A percentile compares a stretch with the other conserved stretches of the same genome.
Evolutionary conservation across 2,329 filamentous ascomycete species (phyloP).

Genomic region (Tympanopsis confertula): DNA sequence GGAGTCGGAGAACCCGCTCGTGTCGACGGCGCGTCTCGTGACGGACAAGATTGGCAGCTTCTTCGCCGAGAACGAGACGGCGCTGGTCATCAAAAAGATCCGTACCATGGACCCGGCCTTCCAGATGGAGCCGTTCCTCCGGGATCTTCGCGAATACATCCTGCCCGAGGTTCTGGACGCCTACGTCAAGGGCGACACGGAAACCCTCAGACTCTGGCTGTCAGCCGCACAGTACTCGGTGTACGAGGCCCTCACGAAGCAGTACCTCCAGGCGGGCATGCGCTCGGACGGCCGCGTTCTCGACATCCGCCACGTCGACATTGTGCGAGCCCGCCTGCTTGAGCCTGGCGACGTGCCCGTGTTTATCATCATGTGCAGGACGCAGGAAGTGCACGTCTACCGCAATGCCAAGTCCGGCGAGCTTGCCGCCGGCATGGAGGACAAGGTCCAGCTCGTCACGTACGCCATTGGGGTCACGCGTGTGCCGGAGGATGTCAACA

Average conservation of each 20-base stretch:
- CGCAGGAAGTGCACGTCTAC: conserved; percentile 96
- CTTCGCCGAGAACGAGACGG: conserved; percentile 97
- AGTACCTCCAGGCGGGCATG: conserved; percentile 85
- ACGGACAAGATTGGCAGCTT: conserved; percentile 88
- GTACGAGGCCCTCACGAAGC: conserved; percentile 90
- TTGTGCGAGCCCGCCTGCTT: conserved; percentile 66
- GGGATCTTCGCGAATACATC: conserved; percentile 95
- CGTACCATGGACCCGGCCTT: conserved; percentile 89
- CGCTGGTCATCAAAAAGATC: conserved; percentile 96
- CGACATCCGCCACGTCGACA: conserved; percentile 89
- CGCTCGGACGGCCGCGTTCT: conserved; percentile 91
- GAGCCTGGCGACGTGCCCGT: conserved; percentile 84
- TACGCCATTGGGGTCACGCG: conserved; percentile 95
- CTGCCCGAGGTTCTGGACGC: conserved; percentile 96
- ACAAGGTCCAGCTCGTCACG: conserved; percentile 94
- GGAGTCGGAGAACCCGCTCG: conserved; percentile 92
- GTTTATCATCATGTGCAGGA: conserved; percentile 92
- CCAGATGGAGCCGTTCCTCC: conserved; percentile 87
- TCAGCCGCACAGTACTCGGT: conserved; percentile 93
- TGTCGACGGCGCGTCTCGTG: conserved; percentile 85
- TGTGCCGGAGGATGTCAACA: conserved; percentile 88
- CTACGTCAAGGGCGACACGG: conserved; percentile 90
- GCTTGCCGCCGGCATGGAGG: conserved; percentile 93
- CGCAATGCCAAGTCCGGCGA: conserved; percentile 80
- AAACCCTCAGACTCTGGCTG: conserved; percentile 87